These are phyloP conservation scores for Canavalia gladiata DNA, from an alignment of 306 rosid genomes.

Conservation along the genomic window DNA sequence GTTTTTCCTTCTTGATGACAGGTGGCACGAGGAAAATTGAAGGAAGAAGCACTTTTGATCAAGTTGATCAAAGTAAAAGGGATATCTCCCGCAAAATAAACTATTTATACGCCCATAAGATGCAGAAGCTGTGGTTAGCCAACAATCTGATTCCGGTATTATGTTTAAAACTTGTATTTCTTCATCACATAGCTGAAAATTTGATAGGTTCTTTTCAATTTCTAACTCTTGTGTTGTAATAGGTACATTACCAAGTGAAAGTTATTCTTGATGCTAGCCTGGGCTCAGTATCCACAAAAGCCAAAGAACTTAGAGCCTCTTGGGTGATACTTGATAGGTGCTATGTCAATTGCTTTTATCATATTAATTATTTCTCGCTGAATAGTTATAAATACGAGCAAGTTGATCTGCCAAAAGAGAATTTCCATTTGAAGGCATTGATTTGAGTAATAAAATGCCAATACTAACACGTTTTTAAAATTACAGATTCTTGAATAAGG, in stretches of 20 bases:
- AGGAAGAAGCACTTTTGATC: not conserved
- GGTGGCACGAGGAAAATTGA: conserved; percentile 18
- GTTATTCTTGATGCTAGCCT: conserved; percentile 41
- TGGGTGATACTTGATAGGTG: conserved; percentile 51
- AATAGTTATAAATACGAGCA: too few species aligned
- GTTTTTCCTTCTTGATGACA: not conserved
- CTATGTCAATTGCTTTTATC: not conserved
- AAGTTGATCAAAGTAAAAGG: conserved; percentile 21
- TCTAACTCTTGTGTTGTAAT: not conserved
- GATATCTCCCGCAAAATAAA: conserved; percentile 18
- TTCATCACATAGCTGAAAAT: not conserved
- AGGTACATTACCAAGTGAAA: conserved; percentile 41
- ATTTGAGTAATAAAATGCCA: not conserved
- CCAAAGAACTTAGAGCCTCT: conserved; percentile 41
- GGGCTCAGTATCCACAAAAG: conserved; percentile 36
- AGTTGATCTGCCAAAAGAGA: too few species aligned
- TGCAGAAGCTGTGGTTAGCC: conserved; percentile 45
- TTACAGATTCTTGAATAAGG: conserved; percentile 46
- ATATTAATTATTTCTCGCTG: too few species aligned
- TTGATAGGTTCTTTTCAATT: not conserved
- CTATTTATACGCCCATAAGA: conserved; percentile 15
- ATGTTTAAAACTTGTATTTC: not conserved
- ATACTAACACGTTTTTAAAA: not conserved
- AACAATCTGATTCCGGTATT: conserved; percentile 43
- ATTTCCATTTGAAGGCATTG: not conserved